Evolutionary conservation across 768 basidiomycete genomes (phyloP).

Genomic region (Suillus paluster): DNA sequence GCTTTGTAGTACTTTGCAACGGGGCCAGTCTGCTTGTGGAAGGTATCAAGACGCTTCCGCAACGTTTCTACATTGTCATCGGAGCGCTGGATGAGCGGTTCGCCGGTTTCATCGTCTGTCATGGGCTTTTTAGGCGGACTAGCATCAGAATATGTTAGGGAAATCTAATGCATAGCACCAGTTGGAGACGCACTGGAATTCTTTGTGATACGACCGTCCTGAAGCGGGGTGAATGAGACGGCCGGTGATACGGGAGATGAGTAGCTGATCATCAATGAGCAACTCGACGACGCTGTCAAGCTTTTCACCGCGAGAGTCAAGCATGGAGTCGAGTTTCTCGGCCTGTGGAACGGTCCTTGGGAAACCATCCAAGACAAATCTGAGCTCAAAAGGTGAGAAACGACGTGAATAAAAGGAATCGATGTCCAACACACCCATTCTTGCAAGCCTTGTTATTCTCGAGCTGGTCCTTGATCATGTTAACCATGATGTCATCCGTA

Average conservation of each 20-base stretch:
- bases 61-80: conserved; percentile 98
- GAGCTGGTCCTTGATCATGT: conserved; percentile 95
- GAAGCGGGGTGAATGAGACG: conserved; percentile 89
- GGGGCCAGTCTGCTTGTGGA: conserved; percentile 93
- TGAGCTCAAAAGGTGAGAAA: conserved; percentile 34
- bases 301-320: conserved; percentile 78
- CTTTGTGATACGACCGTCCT: conserved; percentile 92
- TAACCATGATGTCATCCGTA: conserved; percentile 95
- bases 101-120: conserved; percentile 92
- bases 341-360: conserved; percentile 97
- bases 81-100: conserved; percentile 94
- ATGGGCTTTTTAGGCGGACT: conserved; percentile 98
- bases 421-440: conserved; percentile 76
- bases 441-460: conserved; percentile 92
- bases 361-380: conserved; percentile 99
- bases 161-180: conserved; percentile 7
- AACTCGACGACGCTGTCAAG: conserved; percentile 92
- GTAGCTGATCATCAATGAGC: conserved; percentile 89
- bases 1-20: conserved; percentile 96
- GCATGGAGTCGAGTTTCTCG: conserved; percentile 94
- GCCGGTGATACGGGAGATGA: conserved; percentile 97
- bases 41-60: conserved; percentile 82
- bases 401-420: not conserved
- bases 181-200: conserved; percentile 79
- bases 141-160: conserved; percentile 18